phyloP scores from a whole-genome alignment of 768 basidiomycete species.

The Filobasidium floriforme region DNA sequence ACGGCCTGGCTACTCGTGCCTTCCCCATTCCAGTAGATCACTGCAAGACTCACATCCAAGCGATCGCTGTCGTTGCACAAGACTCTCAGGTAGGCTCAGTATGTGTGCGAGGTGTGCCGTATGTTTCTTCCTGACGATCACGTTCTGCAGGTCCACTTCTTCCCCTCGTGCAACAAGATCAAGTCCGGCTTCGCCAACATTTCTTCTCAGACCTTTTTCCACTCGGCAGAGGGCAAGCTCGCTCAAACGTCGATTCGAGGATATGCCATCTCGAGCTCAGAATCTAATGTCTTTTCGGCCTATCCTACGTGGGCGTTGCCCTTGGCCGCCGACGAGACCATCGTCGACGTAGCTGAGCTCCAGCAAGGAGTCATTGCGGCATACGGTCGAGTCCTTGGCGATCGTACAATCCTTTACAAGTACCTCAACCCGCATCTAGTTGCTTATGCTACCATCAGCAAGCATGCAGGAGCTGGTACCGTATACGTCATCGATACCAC shows the following conservation, averaged over 20 bases:
- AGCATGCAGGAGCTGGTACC: constrained; percentile 39
- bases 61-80: constrained; percentile 35
- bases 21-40: constrained; percentile 39
- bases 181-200: constrained; percentile 28
- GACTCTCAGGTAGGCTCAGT: neutral
- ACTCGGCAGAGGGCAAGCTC: constrained; percentile 10
- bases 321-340: constrained; percentile 54
- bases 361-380: constrained; percentile 56
- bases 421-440: constrained; percentile 79
- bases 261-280: constrained; percentile 16
- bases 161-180: constrained; percentile 42
- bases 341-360: constrained; percentile 53
- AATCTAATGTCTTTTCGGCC: constrained; percentile 25
- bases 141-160: constrained; percentile 35
- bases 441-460: constrained; percentile 42
- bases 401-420: constrained; percentile 85
- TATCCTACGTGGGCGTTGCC: constrained; percentile 62
- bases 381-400: constrained; percentile 73
- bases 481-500: constrained; percentile 71
- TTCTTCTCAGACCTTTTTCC: constrained; percentile 30
- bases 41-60: constrained; percentile 32
- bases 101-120: too few relatives aligned
- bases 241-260: constrained; percentile 23
- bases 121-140: neutral
- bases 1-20: constrained; percentile 26